Conservation (phyloP, 23 red algal species). For the Gracilaria gracilis region DNA sequence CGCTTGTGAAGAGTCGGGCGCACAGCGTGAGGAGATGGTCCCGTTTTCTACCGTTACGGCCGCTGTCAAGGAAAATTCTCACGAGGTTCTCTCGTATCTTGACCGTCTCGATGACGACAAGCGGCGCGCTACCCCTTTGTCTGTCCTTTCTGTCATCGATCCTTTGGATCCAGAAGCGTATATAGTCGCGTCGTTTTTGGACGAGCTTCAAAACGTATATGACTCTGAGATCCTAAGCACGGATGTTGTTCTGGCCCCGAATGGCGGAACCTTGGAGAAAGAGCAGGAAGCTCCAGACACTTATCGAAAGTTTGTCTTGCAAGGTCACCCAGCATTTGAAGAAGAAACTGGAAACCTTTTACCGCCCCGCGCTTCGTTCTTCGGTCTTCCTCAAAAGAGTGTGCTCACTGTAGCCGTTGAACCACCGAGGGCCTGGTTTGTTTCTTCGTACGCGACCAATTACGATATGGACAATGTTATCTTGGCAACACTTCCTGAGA, state of each 20-base stretch:
- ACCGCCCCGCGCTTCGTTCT: slow-evolving; percentile 55
- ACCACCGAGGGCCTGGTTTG: slow-evolving; percentile 86
- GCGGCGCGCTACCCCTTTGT: neutral
- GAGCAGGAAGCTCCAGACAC: slow-evolving; percentile 24
- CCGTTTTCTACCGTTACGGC: neutral
- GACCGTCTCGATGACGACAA: neutral
- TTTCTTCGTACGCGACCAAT: slow-evolving; percentile 67
- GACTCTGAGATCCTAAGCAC: slow-evolving; percentile 28
- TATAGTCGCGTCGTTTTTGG: slow-evolving; percentile 35
- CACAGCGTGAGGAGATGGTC: neutral
- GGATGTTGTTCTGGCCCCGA: slow-evolving; percentile 17
- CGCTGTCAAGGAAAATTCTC: neutral
- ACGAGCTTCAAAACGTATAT: slow-evolving; percentile 50
- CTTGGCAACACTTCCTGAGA: slow-evolving; percentile 39
- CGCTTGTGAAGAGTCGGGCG: neutral
- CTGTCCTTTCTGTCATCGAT: slow-evolving; percentile 57
- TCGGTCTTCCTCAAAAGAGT: slow-evolving; percentile 52
- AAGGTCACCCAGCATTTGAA: slow-evolving; percentile 12
- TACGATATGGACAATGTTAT: slow-evolving; percentile 95
- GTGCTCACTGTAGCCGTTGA: slow-evolving; percentile 80
- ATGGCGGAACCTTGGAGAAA: neutral
- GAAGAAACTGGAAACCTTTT: slow-evolving; percentile 3
- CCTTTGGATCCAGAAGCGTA: slow-evolving; percentile 40
- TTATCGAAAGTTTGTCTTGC: slow-evolving; percentile 62
- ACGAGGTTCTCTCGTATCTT: neutral